Evolutionary conservation across 2,329 filamentous ascomycete species (phyloP).

Genomic region (Talaromyces sp.): DNA sequence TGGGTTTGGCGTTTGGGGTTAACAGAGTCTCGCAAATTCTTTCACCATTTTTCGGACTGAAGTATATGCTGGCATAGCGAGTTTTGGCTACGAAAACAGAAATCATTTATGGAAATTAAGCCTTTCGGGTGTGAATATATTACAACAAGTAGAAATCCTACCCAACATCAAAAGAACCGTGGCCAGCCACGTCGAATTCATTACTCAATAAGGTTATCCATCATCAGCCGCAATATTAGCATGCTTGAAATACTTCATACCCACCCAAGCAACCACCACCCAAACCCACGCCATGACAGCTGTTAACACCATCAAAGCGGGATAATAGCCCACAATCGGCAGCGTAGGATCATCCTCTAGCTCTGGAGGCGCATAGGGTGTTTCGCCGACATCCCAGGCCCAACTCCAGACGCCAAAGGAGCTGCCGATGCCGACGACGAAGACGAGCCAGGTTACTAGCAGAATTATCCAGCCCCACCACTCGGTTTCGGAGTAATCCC

Average conservation of each 20-base stretch:
- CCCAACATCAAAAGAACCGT: neutral
- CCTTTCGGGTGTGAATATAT: neutral
- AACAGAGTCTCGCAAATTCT: neutral
- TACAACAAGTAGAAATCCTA: neutral
- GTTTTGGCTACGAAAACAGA: neutral
- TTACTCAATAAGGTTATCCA: slow-evolving; percentile 21
- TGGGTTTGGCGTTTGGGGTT: neutral
- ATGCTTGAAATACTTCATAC: slow-evolving; percentile 99
- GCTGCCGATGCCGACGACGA: slow-evolving; percentile 94
- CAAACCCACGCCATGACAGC: slow-evolving; percentile 98
- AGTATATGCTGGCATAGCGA: neutral
- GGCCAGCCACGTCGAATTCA: neutral
- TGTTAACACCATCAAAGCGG: slow-evolving; percentile 86
- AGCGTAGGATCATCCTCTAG: slow-evolving; percentile 91
- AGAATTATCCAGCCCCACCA: slow-evolving; percentile 98
- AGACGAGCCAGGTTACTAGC: slow-evolving; percentile 87
- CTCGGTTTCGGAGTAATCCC: slow-evolving; percentile 92
- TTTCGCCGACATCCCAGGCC: slow-evolving; percentile 98
- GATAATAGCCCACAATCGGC: slow-evolving; percentile 96
- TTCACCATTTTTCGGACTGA: neutral
- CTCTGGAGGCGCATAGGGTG: slow-evolving; percentile 90
- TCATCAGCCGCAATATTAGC: slow-evolving; percentile 77
- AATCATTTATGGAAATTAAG: neutral
- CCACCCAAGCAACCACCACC: slow-evolving; percentile 96
- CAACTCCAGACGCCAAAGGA: slow-evolving; percentile 95